Evolutionary conservation across 2,329 filamentous ascomycete species (phyloP).

Genomic region (Arthroderma sp.): DNA sequence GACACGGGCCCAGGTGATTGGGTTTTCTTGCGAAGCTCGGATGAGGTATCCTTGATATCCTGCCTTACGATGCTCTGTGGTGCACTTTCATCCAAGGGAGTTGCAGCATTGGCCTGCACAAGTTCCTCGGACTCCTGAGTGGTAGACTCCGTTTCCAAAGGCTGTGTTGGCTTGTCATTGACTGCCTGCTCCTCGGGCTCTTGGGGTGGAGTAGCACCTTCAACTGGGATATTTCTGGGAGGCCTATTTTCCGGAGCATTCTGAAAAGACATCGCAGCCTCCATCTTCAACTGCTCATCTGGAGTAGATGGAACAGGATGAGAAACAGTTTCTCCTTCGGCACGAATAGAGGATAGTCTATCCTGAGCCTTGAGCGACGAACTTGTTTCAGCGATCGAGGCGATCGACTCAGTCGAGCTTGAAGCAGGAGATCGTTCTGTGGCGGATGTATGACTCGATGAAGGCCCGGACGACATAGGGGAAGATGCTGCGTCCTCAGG

Average conservation of each 20-base stretch:
- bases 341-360: not conserved
- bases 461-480: slow-evolving; percentile 7
- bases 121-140: no score
- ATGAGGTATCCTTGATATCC: no score
- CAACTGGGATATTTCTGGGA: not conserved
- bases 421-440: slow-evolving; percentile 9
- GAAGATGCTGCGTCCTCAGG: slow-evolving; percentile 3
- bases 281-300: slow-evolving; percentile 45
- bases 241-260: slow-evolving; percentile 1
- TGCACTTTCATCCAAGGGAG: no score
- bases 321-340: not conserved
- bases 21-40: no score
- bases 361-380: not conserved
- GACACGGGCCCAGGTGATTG: slow-evolving; percentile 3
- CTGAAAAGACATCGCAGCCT: slow-evolving; percentile 38
- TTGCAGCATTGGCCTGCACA: no score
- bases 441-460: slow-evolving; percentile 9
- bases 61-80: no score
- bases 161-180: no score
- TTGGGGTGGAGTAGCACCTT: not conserved
- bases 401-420: slow-evolving; percentile 9
- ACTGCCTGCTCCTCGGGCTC: no score
- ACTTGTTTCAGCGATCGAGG: not conserved
- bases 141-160: no score
- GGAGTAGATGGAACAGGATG: slow-evolving; percentile 35